Base-by-base conservation (phyloP, 1,284 basidiomycete species). In the Fomitopsis palustris region DNA sequence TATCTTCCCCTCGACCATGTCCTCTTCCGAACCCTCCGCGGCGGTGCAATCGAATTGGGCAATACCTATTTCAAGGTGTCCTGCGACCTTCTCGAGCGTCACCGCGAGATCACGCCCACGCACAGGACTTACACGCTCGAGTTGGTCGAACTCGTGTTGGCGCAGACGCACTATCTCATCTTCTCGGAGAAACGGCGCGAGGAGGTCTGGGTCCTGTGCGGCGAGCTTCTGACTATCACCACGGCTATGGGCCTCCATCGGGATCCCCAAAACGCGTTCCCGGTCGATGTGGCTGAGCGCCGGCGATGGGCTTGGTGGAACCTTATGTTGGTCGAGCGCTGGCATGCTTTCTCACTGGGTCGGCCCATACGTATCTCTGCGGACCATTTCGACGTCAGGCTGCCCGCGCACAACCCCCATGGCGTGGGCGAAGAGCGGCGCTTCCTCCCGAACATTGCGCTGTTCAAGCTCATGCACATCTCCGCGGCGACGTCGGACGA, bases 241-340 rank as follows among this genome's bases (percentile, higher is more conserved):
- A 86, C 84, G 61, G 90, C 90, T 14, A 86, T 92, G 85, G 90
- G 90, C 8, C 75, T 92, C 14, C 90, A 92, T 72, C 85, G 90
- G n/a, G 90, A 92, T 73, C 90, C 90, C 47, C 85, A 85, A 69
- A 88, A 84, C 78, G 80, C 80, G 61, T 87, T 91, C 78, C 80
- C 80, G 47, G 78, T 80, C 58, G 85, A 84, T 59, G 72, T 85
- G 4, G 86, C 88, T 37, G 90, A 92, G 70, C 81, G 90, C 59
- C 77, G 90, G 56, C 78, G 90, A 49, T 92, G 90, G 90, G 88
- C 88, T 2, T 92, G 90, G 90, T 92, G 90, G 90, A 89, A 92
- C 72, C 87, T 90, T 62, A 73, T 92, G 53, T 76, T 91, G 56
- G 77, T 90, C 31, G 90, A 92, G 74, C 78, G 90, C 62, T 92